Evolutionary conservation across 306 rosid species (phyloP).

Genomic region (Trifolium subterraneum): DNA sequence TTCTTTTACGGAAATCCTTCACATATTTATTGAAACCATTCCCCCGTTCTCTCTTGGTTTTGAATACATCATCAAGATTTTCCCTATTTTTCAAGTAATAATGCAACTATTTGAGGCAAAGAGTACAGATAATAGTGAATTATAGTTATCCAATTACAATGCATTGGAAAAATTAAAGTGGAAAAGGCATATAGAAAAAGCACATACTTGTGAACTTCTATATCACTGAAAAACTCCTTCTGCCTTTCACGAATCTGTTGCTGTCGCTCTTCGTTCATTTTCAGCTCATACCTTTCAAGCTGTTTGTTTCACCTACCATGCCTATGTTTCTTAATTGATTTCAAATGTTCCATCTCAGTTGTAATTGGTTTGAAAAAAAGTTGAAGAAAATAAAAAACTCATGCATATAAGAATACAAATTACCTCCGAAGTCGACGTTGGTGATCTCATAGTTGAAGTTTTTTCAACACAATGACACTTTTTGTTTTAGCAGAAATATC

Average conservation of each 20-base stretch:
- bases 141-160: slow-evolving; percentile 8
- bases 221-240: slow-evolving; percentile 93
- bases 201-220: slow-evolving; percentile 98
- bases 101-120: slow-evolving; percentile 39
- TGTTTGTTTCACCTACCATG: slow-evolving; percentile 97
- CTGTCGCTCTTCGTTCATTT: slow-evolving; percentile 99
- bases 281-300: slow-evolving; percentile 91
- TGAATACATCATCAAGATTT: slow-evolving; percentile 88
- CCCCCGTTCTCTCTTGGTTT: slow-evolving; percentile 88
- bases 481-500: slow-evolving; percentile 96
- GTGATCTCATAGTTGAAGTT: slow-evolving; percentile 89
- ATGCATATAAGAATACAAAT: slow-evolving; percentile 24
- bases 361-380: slow-evolving; percentile 81
- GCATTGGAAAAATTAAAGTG: slow-evolving; percentile 25
- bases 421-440: slow-evolving; percentile 97
- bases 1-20: slow-evolving; percentile 94
- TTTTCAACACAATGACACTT: slow-evolving; percentile 98
- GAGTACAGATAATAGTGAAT: slow-evolving; percentile 3
- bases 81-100: slow-evolving; percentile 70
- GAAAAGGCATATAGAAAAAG: background rate
- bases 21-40: slow-evolving; percentile 91
- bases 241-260: slow-evolving; percentile 97
- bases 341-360: slow-evolving; percentile 81
- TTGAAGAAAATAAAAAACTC: slow-evolving; percentile 28
- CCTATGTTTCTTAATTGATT: slow-evolving; percentile 83